phyloP scores from a whole-genome alignment of 495 filamentous ascomycete genomes.

The Talaromyces ruber region DNA sequence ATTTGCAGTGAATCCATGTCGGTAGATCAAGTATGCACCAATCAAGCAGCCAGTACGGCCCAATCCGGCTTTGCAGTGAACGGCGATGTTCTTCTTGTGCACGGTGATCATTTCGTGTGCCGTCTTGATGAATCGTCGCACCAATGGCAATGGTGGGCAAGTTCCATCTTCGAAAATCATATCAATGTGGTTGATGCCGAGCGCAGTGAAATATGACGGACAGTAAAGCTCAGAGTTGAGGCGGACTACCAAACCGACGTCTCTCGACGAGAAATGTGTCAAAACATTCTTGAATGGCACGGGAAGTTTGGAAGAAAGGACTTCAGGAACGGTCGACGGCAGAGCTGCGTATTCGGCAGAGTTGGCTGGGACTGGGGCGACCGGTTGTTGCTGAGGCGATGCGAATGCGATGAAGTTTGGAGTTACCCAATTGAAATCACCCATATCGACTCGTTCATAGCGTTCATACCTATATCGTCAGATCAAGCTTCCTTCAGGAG shows the following conservation, averaged over 20 bases:
- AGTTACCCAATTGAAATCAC: slow-evolving; percentile 99
- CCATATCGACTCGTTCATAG: slow-evolving; percentile 93
- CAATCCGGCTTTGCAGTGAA: slow-evolving; percentile 96
- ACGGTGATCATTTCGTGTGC: slow-evolving; percentile 89
- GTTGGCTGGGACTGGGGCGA: slow-evolving; percentile 56
- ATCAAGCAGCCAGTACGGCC: slow-evolving; percentile 96
- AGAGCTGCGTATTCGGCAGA: slow-evolving; percentile 65
- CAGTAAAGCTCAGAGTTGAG: slow-evolving; percentile 95
- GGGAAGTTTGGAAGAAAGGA: slow-evolving; percentile 57
- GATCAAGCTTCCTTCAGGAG: neutral
- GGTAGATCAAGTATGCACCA: slow-evolving; percentile 94
- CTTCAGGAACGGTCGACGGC: slow-evolving; percentile 57
- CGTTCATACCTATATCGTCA: slow-evolving; percentile 63
- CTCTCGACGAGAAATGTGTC: slow-evolving; percentile 72
- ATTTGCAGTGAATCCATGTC: slow-evolving; percentile 96
- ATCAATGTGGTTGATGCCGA: slow-evolving; percentile 91
- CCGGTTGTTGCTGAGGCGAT: slow-evolving; percentile 76
- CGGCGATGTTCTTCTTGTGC: slow-evolving; percentile 81
- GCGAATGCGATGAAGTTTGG: slow-evolving; percentile 94
- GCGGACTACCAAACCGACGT: slow-evolving; percentile 88
- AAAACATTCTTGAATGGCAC: slow-evolving; percentile 92
- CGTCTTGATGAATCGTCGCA: slow-evolving; percentile 87
- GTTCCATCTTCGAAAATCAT: slow-evolving; percentile 99
- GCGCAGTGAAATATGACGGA: slow-evolving; percentile 85
- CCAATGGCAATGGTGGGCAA: slow-evolving; percentile 76